Evolutionary conservation across 1,284 basidiomycete genomes (phyloP), one percentile per base, ranked within the genome.

Genomic region (Vanrija sp.): DNA sequence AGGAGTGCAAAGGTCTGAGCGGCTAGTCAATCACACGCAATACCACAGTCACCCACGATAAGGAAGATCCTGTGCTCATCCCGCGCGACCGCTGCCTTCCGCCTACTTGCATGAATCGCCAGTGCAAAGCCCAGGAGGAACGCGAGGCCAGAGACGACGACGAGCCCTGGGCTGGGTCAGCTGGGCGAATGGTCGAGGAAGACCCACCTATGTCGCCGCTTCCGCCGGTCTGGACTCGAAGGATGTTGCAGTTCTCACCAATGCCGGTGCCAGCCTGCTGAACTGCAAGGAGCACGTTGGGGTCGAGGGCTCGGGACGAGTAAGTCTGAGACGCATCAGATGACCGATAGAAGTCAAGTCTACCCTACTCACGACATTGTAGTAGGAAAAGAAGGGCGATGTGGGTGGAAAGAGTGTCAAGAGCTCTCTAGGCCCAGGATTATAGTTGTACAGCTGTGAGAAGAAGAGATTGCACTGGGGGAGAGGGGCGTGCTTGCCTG

Each of bases 1-100:
- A 87, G 85, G 52, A 89, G 44, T 58, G 86, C 80, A 76, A 89
- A 93, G 1, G 86, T 61, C 72, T 74, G 56, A 2, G n/a, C 4
- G 1, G 29, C 60, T 38, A 9, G 12, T 43, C 10, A 3, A 9
- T 12, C 5, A 21, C 38, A 29, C 10, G 21, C n/a, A 4, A 23
- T 2, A 2, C 21, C 21, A 23, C 21, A 23, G 21, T 3, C 21
- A 58, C 70, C 52, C 26, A 75, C 69, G 21, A 62, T 43, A 18
- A 77, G 58, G 18, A 78, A 56, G 18, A 69, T 51, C 10, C 62
- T 49, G 18, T 76, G 54, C 57, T 78, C 75, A 12, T 60, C 43
- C 39, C 72, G 50, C 3, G 74, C 75, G 12, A 77, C 73, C 4
- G 73, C 74, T 2, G 74, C 73, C 51, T 62, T 54, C 19, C 74